Evolutionary conservation across 2,329 filamentous ascomycete species (phyloP).

Genomic region (Phialophora macrospora): DNA sequence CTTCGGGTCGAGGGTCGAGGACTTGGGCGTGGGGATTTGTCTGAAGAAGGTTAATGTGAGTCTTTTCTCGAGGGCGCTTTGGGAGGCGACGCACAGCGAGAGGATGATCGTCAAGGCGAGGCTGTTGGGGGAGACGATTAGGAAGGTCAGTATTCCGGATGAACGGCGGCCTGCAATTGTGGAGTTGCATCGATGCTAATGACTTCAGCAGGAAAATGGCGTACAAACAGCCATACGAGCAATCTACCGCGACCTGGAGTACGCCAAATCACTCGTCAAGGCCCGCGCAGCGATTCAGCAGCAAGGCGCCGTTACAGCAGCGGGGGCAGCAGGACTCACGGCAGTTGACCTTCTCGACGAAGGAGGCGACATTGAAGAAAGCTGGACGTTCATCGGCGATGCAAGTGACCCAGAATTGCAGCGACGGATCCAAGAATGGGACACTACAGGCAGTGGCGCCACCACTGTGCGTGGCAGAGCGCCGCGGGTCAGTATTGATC

Average conservation of each 20-base stretch:
- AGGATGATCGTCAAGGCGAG: constrained; percentile 89
- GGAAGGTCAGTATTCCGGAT: constrained; percentile 62
- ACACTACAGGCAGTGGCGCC: constrained; percentile 11
- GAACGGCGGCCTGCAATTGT: not conserved
- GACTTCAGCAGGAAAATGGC: constrained; percentile 72
- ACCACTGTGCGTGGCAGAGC: constrained; percentile 25
- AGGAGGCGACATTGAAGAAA: constrained; percentile 70
- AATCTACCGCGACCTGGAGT: constrained; percentile 93
- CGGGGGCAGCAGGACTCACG: constrained; percentile 34
- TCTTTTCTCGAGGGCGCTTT: constrained; percentile 81
- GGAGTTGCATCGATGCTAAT: not conserved
- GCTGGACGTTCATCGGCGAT: constrained; percentile 86
- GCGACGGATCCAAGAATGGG: constrained; percentile 44
- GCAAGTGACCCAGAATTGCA: constrained; percentile 56
- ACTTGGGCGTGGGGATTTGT: constrained; percentile 88
- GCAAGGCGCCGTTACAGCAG: constrained; percentile 31
- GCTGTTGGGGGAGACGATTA: constrained; percentile 82
- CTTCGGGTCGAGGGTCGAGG: constrained; percentile 86
- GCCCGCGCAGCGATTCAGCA: constrained; percentile 47
- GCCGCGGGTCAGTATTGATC: constrained; percentile 30
- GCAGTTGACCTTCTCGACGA: constrained; percentile 44
- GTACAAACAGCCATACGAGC: constrained; percentile 88
- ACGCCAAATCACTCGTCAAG: constrained; percentile 82
- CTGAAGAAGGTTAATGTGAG: constrained; percentile 88
- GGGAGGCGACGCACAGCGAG: constrained; percentile 87